Percentiles rank a stretch among this genome's conserved stretches.
Evolutionary conservation across 768 basidiomycete genomes (phyloP).

Genomic region (Lactarius evosmus): DNA sequence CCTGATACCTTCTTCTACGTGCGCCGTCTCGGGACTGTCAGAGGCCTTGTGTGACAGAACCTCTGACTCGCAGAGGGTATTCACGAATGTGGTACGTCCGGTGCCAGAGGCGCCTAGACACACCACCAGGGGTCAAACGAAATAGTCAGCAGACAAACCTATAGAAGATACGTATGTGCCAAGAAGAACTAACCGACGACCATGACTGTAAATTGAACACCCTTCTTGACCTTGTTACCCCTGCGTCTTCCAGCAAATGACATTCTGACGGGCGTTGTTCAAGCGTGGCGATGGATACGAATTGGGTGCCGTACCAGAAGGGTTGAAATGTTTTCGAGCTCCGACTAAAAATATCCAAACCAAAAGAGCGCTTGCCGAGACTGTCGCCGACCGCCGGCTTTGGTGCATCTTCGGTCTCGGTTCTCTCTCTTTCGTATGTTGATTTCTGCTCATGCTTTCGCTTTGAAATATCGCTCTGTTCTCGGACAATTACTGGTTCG

Average conservation of each 20-base stretch:
- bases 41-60: slow-evolving; percentile 85
- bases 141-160: slow-evolving; percentile 10
- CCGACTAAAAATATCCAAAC: slow-evolving; percentile 20
- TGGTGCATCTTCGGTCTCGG: neutral
- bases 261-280: slow-evolving; percentile 43
- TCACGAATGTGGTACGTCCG: slow-evolving; percentile 97
- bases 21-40: slow-evolving; percentile 83
- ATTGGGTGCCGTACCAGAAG: slow-evolving; percentile 23
- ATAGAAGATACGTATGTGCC: slow-evolving; percentile 11
- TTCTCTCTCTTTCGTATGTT: slow-evolving; percentile 10
- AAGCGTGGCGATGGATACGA: slow-evolving; percentile 26
- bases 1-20: slow-evolving; percentile 89
- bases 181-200: slow-evolving; percentile 77
- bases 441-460: slow-evolving; percentile 8
- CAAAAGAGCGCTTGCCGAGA: neutral
- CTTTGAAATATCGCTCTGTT: neutral
- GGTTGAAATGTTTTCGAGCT: slow-evolving; percentile 29
- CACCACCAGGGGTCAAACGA: slow-evolving; percentile 16
- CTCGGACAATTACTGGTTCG: neutral
- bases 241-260: slow-evolving; percentile 84
- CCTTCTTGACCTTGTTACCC: slow-evolving; percentile 97
- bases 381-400: neutral
- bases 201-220: slow-evolving; percentile 97
- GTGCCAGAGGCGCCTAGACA: slow-evolving; percentile 89
- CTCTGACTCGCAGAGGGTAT: slow-evolving; percentile 96